Conservation (phyloP, 768 basidiomycete genomes). For the Termitomyces sp. region DNA sequence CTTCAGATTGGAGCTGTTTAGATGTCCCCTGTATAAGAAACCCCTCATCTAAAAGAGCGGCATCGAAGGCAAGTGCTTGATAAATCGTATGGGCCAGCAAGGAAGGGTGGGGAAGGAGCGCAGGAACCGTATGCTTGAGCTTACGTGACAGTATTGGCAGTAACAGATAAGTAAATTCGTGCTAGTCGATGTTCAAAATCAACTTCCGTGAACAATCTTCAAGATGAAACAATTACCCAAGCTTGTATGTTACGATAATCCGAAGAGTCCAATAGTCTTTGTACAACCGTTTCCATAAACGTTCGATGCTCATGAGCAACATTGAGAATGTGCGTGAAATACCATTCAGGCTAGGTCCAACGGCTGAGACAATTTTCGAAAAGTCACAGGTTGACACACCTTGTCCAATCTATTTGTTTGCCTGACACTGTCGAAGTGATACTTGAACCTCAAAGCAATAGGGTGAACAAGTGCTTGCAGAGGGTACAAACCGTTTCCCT, state of each 20-base stretch:
- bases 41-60: conserved; percentile 65
- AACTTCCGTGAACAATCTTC: background rate
- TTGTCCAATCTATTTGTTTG: conserved; percentile 92
- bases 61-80: conserved; percentile 86
- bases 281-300: conserved; percentile 75
- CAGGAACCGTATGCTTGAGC: conserved; percentile 66
- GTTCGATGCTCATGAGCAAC: conserved; percentile 76
- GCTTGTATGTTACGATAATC: conserved; percentile 64
- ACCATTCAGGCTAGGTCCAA: conserved; percentile 84
- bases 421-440: conserved; percentile 85
- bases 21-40: conserved; percentile 58
- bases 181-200: conserved; percentile 33
- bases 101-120: conserved; percentile 70
- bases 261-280: conserved; percentile 59
- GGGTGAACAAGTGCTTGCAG: conserved; percentile 81
- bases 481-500: conserved; percentile 69
- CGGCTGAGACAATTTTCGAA: background rate
- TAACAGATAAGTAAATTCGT: conserved; percentile 77
- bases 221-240: conserved; percentile 46
- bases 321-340: conserved; percentile 88
- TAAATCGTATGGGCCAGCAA: conserved; percentile 94
- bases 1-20: conserved; percentile 14
- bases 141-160: conserved; percentile 75
- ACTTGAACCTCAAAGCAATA: conserved; percentile 83
- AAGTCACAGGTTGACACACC: conserved; percentile 31